A percentile compares a stretch with the other conserved stretches of the same genome.
Conservation (phyloP, 208 protist species). For the Leishmania amazonensis region DNA sequence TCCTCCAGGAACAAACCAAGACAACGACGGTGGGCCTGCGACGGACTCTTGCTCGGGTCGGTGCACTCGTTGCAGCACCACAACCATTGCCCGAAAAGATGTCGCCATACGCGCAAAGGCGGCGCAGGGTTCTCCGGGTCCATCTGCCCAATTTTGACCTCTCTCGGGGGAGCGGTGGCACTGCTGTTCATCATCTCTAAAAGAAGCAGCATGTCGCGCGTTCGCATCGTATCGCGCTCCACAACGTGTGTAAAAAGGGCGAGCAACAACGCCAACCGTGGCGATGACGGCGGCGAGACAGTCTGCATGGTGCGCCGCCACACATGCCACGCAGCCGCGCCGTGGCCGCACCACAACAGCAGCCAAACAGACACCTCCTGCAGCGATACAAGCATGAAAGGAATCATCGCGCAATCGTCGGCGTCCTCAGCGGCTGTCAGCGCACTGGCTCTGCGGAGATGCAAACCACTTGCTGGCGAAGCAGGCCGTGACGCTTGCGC, state of each 20-base stretch:
- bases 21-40: background rate
- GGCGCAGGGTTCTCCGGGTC: background rate
- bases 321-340: constrained; percentile 9
- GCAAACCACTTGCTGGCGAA: background rate
- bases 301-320: background rate
- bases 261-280: constrained; percentile 36
- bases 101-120: background rate
- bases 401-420: background rate
- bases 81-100: constrained; percentile 5
- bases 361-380: constrained; percentile 7
- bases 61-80: constrained; percentile 16
- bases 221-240: constrained; percentile 34
- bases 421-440: background rate
- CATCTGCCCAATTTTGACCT: background rate
- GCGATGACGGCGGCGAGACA: background rate
- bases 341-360: constrained; percentile 14
- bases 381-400: background rate
- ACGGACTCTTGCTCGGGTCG: background rate
- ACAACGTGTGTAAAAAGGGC: constrained; percentile 50
- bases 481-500: background rate
- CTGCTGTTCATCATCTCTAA: background rate
- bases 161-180: background rate
- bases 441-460: background rate
- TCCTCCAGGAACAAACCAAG: background rate
- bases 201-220: constrained; percentile 47